Base-by-base conservation (phyloP, 75 land plant genomes). In the Gnetum montanum region DNA sequence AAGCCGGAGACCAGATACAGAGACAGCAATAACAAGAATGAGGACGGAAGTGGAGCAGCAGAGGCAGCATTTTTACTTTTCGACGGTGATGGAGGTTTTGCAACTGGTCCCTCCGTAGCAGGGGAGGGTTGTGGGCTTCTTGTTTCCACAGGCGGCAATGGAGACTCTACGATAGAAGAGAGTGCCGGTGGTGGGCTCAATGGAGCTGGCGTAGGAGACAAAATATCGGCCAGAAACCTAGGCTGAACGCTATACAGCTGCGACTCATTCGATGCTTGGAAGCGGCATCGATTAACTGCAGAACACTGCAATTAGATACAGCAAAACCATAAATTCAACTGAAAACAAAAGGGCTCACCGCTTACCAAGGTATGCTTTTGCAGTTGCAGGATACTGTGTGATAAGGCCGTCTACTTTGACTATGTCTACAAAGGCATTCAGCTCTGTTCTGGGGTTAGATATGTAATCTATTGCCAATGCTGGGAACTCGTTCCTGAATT, bases 361-460 rank as follows among this genome's bases (percentile, higher is more conserved):
- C 82, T 78, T 70, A 86, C 91, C 68, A 46, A 83, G 36, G 51
- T 80, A 87, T 28, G 59, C 53, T 12, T 25, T 66, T 19, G 88
- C 77, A 18, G 95, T 92, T 25, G 63, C 69, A 5, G 97, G 97
- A 57, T 60, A 82, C 13, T 92, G 94, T 4, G 94, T 88, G 20
- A 84, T 41, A 7, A 92, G 20, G 3, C 95, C 97, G 66, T 88
- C 81, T 27, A 88, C 72, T 20, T 61, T 43, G 25, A 68, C 40
- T 0, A 53, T 50, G 18, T 18, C 25, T 12, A 81, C 59, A 40
- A 61, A 76, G 25, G 81, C 68, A 10, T 79, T 48, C 11, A 89
- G 26, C 52, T 85, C 82, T 34, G 82, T 55, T 12, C 63, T 58
- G 1, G 98, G 90, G 35, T 93, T 95, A 6, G 86, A 50, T 47